Conservation (phyloP, 2,329 filamentous ascomycete genomes). For the Fusarium guadeloupense region DNA sequence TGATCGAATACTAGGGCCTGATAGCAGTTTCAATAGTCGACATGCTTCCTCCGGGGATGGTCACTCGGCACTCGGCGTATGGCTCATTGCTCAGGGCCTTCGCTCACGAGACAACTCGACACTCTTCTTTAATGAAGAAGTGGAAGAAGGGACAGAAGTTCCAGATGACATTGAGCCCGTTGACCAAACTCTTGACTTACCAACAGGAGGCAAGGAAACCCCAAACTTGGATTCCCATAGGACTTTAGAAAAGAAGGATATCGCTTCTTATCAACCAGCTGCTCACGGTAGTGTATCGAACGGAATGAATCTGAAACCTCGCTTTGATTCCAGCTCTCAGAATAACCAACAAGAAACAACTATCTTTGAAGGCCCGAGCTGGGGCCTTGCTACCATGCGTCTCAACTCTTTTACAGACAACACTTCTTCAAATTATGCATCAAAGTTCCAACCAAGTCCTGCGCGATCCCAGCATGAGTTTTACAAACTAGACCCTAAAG, state of each 20-base stretch:
- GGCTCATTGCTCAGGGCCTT: conserved; percentile 50
- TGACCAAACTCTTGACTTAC: background rate
- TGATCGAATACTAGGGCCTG: conserved; percentile 34
- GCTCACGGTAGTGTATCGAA: background rate
- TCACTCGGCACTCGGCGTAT: conserved; percentile 49
- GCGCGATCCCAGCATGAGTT: conserved; percentile 39
- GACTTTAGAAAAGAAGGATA: background rate
- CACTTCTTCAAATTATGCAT: conserved; percentile 49
- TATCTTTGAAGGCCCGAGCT: conserved; percentile 4
- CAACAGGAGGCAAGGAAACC: background rate
- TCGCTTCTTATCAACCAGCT: background rate
- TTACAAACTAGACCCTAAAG: conserved; percentile 45
- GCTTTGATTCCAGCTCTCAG: background rate
- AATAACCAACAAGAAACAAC: background rate
- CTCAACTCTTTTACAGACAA: conserved; percentile 34
- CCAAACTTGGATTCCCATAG: background rate
- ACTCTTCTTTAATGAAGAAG: conserved; percentile 25
- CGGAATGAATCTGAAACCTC: background rate
- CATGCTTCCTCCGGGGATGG: conserved; percentile 47
- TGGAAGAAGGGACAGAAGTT: background rate
- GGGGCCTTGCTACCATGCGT: conserved; percentile 20
- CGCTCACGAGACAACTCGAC: conserved; percentile 42
- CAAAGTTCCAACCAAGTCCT: conserved; percentile 48
- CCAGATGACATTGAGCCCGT: background rate
- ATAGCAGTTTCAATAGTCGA: conserved; percentile 44